These are phyloP conservation scores for Cicer cuneatum DNA, from an alignment of 306 rosid genomes.

Conservation along the genomic window DNA sequence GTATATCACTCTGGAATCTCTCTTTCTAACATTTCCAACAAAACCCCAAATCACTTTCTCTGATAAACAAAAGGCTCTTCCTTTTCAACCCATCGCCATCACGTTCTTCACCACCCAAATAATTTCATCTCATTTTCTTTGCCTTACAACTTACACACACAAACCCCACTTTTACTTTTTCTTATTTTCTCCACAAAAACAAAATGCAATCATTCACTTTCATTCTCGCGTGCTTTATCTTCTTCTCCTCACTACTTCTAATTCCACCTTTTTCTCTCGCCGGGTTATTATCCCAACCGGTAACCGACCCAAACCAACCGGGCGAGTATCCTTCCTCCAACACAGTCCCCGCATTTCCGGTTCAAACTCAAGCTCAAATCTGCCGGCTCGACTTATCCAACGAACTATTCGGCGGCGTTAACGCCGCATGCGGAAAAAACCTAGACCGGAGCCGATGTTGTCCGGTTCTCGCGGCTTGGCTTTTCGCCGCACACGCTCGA, in stretches of 20 bases:
- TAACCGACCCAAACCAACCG: constrained; percentile 62
- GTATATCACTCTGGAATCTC: constrained; percentile 46
- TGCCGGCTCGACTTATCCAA: constrained; percentile 89
- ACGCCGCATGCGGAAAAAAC: constrained; percentile 81
- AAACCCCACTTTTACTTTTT: constrained; percentile 5
- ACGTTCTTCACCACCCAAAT: constrained; percentile 39
- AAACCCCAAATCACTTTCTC: constrained; percentile 41
- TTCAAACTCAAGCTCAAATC: constrained; percentile 62
- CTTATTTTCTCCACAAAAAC: constrained; percentile 46
- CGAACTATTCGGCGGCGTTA: constrained; percentile 98
- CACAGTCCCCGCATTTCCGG: constrained; percentile 88
- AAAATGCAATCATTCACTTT: constrained; percentile 54
- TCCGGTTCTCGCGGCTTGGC: constrained; percentile 98
- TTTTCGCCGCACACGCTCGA: constrained; percentile 90
- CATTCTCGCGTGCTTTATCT: constrained; percentile 31
- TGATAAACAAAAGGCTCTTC: constrained; percentile 24
- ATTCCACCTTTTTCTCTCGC: constrained; percentile 46
- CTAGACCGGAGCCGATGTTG: constrained; percentile 97
- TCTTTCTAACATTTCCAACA: constrained; percentile 40
- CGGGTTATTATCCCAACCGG: constrained; percentile 71
- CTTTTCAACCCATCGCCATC: constrained; percentile 40
- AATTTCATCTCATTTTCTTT: constrained; percentile 10
- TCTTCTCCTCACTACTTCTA: constrained; percentile 23
- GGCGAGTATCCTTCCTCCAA: constrained; percentile 60
- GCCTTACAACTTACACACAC: not conserved